Evolutionary conservation across 2,329 filamentous ascomycete species (phyloP), one percentile per base, ranked within the genome.

Genomic region (Sarocladium kiliense): DNA sequence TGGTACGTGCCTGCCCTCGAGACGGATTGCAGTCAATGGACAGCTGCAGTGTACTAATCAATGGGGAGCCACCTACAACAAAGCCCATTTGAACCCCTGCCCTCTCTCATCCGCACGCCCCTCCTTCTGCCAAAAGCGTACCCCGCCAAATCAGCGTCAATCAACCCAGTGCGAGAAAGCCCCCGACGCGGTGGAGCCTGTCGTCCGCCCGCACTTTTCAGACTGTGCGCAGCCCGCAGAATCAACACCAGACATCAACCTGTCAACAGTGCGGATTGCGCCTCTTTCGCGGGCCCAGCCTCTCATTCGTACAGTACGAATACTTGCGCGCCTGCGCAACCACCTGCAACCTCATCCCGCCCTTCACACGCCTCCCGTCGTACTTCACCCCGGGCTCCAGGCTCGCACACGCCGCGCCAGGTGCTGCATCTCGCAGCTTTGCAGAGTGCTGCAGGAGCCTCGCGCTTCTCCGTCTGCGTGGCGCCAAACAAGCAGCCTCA

Each of bases 241-340:
- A 51, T 36, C 47, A 51, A 34, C 47, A 36, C 47, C 47, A 18
- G 30, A 51, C 47, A 21, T 21, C 26, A 12, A 51, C 47, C 14
- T 36, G 27, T 51, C 50, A 41, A 53, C 50, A 53, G 50, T 53
- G 50, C 47, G 47, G 47, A 51, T 51, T 51, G n/a, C 23, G 26
- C 47, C n/a, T 34, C 30, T 25, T 26, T 45, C n/a, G 37, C 37
- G 18, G n/a, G 37, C 37, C 14, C 18, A 41, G 37, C 7, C 41
- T 45, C 41, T 45, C 41, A 18, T 25, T 50, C 25, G 26, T 53
- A 53, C 50, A 27, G 50, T 53, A 53, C 47, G 26, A 49, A 49
- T 32, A 12, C 23, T 6, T 32, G 30, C 39, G 19, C 4, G 47
- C 47, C 11, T 27, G 47, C 27, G 7, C 47, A 51, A 44, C 11